These are phyloP conservation scores for Candida sonorensis DNA, from an alignment of 805 yeast genomes.

Conservation along the genomic window DNA sequence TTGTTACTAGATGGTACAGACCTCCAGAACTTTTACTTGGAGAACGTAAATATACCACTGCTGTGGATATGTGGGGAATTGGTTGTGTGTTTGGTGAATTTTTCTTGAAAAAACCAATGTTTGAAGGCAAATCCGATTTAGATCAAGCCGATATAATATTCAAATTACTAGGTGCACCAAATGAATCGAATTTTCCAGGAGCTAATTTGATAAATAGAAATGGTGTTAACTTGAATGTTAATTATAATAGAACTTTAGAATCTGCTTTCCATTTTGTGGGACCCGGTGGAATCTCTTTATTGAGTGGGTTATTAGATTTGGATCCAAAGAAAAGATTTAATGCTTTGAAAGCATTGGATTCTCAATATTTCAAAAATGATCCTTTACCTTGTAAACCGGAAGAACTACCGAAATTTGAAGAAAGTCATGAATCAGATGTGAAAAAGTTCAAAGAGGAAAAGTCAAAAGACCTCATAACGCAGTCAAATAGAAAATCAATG, in stretches of 20 bases:
- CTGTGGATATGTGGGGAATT: constrained; percentile 96
- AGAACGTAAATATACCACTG: constrained; percentile 80
- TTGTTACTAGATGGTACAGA: constrained; percentile 96
- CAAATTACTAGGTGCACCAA: constrained; percentile 76
- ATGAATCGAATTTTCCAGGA: constrained; percentile 52
- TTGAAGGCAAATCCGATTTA: constrained; percentile 78
- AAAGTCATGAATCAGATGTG: constrained; percentile 84
- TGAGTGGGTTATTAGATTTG: constrained; percentile 55
- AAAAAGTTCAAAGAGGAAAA: constrained; percentile 43
- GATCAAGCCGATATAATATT: constrained; percentile 85
- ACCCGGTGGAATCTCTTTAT: no score
- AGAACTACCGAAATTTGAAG: constrained; percentile 64
- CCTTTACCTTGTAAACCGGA: constrained; percentile 57
- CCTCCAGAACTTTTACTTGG: constrained; percentile 92
- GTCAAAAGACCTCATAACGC: no score
- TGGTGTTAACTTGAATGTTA: constrained; percentile 29
- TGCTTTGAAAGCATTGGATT: constrained; percentile 70
- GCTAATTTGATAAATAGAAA: constrained; percentile 52
- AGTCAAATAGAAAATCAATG: no score
- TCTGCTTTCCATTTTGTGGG: no score
- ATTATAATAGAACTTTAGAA: constrained; percentile 37
- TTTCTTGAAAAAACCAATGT: constrained; percentile 71
- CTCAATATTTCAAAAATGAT: constrained; percentile 56
- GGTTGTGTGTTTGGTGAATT: constrained; percentile 95
- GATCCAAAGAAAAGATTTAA: constrained; percentile 72